Conservation (phyloP, 306 rosid genomes). For the Quercus agrifolia region DNA sequence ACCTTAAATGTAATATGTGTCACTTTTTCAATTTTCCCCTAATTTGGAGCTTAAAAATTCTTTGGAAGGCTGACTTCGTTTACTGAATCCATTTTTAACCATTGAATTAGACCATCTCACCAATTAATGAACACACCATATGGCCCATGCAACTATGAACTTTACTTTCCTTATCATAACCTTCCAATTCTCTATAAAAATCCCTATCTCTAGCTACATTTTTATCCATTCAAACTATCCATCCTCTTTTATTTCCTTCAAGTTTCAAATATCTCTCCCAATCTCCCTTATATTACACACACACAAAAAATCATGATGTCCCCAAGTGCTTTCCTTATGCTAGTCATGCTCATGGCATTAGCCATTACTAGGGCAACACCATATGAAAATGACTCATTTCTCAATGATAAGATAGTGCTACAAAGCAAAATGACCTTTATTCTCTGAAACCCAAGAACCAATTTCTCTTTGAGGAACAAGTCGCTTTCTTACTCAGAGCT, state of each 20-base stretch:
- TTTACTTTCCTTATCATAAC: neutral
- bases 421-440: neutral
- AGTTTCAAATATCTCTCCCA: neutral
- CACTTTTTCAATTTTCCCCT: neutral
- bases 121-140: neutral
- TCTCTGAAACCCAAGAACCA: neutral
- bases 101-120: conserved; percentile 41
- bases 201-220: conserved; percentile 1
- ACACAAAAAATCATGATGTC: conserved; percentile 26
- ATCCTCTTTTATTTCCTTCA: neutral
- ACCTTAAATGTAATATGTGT: too few relatives aligned
- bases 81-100: neutral
- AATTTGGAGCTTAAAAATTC: conserved; percentile 2
- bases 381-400: neutral
- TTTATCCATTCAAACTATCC: conserved; percentile 17
- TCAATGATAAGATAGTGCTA: neutral
- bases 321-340: conserved; percentile 25
- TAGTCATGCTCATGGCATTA: conserved; percentile 37
- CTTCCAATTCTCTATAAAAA: conserved; percentile 31
- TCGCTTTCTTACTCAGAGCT: conserved; percentile 25
- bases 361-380: conserved; percentile 25
- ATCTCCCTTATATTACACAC: too few relatives aligned
- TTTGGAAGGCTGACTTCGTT: conserved; percentile 24
- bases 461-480: conserved; percentile 27
- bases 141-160: conserved; percentile 4